These are phyloP conservation scores for Lachnellula hyalina DNA, from an alignment of 2,329 filamentous ascomycete genomes.

Conservation along the genomic window DNA sequence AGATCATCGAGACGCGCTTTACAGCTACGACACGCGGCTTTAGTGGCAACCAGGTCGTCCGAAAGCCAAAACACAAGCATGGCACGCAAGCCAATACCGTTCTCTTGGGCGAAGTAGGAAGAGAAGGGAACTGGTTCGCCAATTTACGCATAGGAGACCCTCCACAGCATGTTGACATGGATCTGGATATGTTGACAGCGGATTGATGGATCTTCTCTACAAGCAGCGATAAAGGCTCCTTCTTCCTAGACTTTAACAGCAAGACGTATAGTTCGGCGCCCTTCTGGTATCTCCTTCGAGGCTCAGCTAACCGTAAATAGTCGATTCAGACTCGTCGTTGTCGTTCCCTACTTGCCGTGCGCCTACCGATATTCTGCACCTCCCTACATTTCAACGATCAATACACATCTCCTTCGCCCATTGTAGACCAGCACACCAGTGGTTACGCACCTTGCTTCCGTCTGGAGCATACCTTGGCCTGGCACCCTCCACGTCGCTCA, in stretches of 20 bases:
- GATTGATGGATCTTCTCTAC: constrained; percentile 20
- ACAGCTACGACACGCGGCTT: constrained; percentile 16
- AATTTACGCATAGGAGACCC: constrained; percentile 18
- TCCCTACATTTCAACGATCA: constrained; percentile 7
- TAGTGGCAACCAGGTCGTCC: constrained; percentile 14
- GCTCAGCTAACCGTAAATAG: background rate
- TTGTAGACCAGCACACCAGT: constrained; percentile 21
- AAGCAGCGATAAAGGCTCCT: constrained; percentile 12
- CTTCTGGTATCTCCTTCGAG: background rate
- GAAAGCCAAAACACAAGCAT: constrained; percentile 11
- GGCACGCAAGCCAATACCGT: constrained; percentile 14
- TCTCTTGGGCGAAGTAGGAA: constrained; percentile 18
- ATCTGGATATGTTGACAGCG: constrained; percentile 21
- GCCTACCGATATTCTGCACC: constrained; percentile 15
- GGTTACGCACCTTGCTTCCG: constrained; percentile 14
- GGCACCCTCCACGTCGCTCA: constrained; percentile 14
- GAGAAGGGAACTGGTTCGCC: constrained; percentile 18
- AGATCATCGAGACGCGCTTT: constrained; percentile 12
- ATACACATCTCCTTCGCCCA: constrained; percentile 17
- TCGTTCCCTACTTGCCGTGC: constrained; percentile 16
- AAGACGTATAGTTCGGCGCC: constrained; percentile 15
- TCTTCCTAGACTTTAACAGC: constrained; percentile 14
- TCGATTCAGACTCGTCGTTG: constrained; percentile 12
- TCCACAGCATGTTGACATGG: constrained; percentile 16
- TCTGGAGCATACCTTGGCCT: constrained; percentile 20